Evolutionary conservation across 768 basidiomycete species (phyloP).

Genomic region (Chalciporus piperatus): DNA sequence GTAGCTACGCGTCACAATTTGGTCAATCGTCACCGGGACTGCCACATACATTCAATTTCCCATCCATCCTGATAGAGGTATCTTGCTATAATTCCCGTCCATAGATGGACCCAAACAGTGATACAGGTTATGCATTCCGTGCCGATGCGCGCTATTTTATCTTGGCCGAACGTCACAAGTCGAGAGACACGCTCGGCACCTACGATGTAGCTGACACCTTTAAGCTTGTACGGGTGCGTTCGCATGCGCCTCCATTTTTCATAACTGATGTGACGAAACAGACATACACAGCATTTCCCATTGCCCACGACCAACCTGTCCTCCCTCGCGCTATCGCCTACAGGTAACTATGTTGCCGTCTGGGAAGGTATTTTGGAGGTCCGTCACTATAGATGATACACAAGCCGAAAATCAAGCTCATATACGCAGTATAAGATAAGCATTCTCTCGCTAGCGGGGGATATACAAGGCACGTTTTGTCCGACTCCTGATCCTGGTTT

Average conservation of each 20-base stretch:
- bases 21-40: conserved; percentile 72
- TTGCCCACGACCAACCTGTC: conserved; percentile 71
- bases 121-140: conserved; percentile 71
- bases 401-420: background rate
- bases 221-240: conserved; percentile 63
- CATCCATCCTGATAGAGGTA: conserved; percentile 77
- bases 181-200: conserved; percentile 81
- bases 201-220: conserved; percentile 75
- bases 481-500: conserved; percentile 79
- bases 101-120: background rate
- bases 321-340: conserved; percentile 73
- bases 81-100: background rate
- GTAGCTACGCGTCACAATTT: conserved; percentile 82
- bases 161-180: conserved; percentile 85
- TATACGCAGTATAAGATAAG: conserved; percentile 67
- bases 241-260: background rate
- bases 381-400: conserved; percentile 8
- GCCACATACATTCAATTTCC: conserved; percentile 88
- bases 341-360: conserved; percentile 68
- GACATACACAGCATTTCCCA: conserved; percentile 67
- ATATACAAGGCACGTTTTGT: conserved; percentile 60
- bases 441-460: conserved; percentile 65
- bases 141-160: conserved; percentile 81
- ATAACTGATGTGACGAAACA: conserved; percentile 18
- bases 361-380: conserved; percentile 90